These are phyloP conservation scores for Russula foetens DNA, from an alignment of 768 basidiomycete species.

Conservation along the genomic window DNA sequence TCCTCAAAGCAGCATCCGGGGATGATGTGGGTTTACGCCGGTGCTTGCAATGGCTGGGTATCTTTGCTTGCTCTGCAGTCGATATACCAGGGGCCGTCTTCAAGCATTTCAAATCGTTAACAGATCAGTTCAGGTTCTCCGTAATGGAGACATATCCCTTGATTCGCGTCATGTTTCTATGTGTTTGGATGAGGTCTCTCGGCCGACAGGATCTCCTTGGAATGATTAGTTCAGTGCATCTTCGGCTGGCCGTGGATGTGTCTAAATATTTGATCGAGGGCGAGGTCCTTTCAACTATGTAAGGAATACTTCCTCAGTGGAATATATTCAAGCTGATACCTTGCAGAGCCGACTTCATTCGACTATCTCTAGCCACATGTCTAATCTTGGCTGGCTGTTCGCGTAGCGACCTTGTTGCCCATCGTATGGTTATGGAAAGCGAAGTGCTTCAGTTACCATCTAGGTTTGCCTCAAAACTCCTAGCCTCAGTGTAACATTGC, in stretches of 20 bases:
- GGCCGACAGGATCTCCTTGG: conserved; percentile 52
- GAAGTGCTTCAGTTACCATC: conserved; percentile 48
- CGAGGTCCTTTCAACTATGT: conserved; percentile 12
- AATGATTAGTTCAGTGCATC: conserved; percentile 42
- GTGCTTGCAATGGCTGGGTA: conserved; percentile 50
- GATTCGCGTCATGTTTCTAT: conserved; percentile 43
- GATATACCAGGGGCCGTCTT: conserved; percentile 49
- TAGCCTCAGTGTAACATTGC: background rate
- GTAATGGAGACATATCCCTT: conserved; percentile 43
- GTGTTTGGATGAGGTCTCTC: conserved; percentile 53
- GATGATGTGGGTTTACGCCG: conserved; percentile 37
- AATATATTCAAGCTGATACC: background rate
- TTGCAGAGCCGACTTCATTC: conserved; percentile 43
- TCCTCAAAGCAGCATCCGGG: conserved; percentile 37
- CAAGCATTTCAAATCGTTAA: conserved; percentile 37
- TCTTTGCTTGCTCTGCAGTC: conserved; percentile 57
- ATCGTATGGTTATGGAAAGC: conserved; percentile 39
- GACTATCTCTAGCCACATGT: conserved; percentile 52
- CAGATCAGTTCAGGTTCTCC: conserved; percentile 31
- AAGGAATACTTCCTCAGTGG: background rate
- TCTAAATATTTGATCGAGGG: conserved; percentile 29
- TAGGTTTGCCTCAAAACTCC: conserved; percentile 34
- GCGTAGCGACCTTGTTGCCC: conserved; percentile 35
- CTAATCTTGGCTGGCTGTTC: conserved; percentile 64
- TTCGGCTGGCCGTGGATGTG: conserved; percentile 35